Evolutionary conservation across 2,329 filamentous ascomycete genomes (phyloP), one percentile per base, ranked within the genome.

Genomic region (Trichoderma koningiopsis): DNA sequence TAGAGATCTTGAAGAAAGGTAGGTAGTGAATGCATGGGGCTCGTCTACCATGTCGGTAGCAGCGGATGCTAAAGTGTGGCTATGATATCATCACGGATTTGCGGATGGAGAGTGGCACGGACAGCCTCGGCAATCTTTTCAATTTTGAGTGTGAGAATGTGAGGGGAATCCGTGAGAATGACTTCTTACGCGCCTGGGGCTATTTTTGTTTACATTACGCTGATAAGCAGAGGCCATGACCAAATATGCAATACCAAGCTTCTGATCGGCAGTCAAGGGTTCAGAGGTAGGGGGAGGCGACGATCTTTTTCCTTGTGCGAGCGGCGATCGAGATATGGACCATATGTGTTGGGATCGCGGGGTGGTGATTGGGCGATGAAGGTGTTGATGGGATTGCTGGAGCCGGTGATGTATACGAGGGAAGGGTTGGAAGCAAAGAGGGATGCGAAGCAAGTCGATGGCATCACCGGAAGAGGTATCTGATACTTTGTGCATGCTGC

Each of bases 41-140:
- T 31, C 6, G 8, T 10, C 16, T n/a, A 7, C 5, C 19, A 22
- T 47, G 27, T 35, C 40, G 27, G 40, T 7, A 33, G 29, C 40
- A 35, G 59, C 40, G 22, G 33, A 35, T 35, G 33, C 5, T 35
- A 0, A 3, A 11, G 33, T 13, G 33, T 35, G 13, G 33, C 8
- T 33, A 61, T 61, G 59, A 61, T 49, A 61, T 61, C 59, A 61
- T 61, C 22, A 33, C 27, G 29, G 22, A 49, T n/a, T 14, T 31
- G 37, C 16, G 14, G 37, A 40, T 40, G 37, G 19, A 3, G 2
- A 40, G 33, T 49, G 16, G 47, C 43, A 47, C n/a, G n/a, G 47
- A 16, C 22, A 24, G 58, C 58, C 58, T 60, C 58, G 58, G 58
- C 24, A 60, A 60, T 43, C 57, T 60, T 24, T 19, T 61, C 37